These are phyloP conservation scores for Kazachstania africana DNA, from an alignment of 805 yeast genomes.

Conservation along the genomic window DNA sequence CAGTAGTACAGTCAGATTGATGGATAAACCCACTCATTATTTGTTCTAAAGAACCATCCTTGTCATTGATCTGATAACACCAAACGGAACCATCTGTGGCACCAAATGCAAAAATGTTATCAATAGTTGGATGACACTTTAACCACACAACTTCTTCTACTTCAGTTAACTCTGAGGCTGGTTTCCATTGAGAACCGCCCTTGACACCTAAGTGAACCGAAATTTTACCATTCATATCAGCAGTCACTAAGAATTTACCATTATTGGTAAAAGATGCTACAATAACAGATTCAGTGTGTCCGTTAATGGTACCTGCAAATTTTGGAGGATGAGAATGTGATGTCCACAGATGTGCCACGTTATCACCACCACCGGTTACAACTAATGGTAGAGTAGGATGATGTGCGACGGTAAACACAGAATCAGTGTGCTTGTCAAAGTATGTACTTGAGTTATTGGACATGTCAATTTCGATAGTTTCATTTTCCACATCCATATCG, in stretches of 20 bases:
- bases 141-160: slow-evolving; percentile 88
- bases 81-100: slow-evolving; percentile 89
- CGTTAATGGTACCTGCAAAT: slow-evolving; percentile 61
- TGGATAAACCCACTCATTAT: slow-evolving; percentile 75
- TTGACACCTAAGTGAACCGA: slow-evolving; percentile 59
- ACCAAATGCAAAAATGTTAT: slow-evolving; percentile 76
- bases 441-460: slow-evolving; percentile 81
- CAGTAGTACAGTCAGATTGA: slow-evolving; percentile 68
- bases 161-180: slow-evolving; percentile 62
- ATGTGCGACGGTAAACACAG: slow-evolving; percentile 66
- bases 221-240: slow-evolving; percentile 89
- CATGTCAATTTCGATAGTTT: slow-evolving; percentile 67
- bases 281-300: slow-evolving; percentile 81
- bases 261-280: slow-evolving; percentile 74
- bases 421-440: slow-evolving; percentile 84
- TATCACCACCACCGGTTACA: slow-evolving; percentile 93
- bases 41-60: slow-evolving; percentile 45
- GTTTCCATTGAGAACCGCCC: slow-evolving; percentile 76
- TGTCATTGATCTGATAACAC: slow-evolving; percentile 63
- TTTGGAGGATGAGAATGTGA: slow-evolving; percentile 78
- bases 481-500: slow-evolving; percentile 25
- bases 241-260: slow-evolving; percentile 74
- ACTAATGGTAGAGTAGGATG: slow-evolving; percentile 82
- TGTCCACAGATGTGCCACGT: slow-evolving; percentile 84
- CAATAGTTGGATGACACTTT: slow-evolving; percentile 62